These are phyloP conservation scores for Petunia secreta DNA, from an alignment of 257 asterid genomes.

Conservation along the genomic window DNA sequence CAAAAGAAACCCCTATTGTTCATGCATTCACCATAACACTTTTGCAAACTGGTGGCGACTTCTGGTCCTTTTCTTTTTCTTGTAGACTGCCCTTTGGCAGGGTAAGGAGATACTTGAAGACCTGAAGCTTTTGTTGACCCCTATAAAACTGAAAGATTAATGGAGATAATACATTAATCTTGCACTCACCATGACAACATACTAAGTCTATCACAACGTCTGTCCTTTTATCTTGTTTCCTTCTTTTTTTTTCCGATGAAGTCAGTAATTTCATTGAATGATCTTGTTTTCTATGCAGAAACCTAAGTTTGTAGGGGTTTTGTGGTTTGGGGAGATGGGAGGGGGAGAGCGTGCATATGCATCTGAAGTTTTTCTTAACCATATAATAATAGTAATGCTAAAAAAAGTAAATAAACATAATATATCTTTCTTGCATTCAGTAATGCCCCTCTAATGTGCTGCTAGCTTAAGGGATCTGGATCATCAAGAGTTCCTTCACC, in stretches of 20 bases:
- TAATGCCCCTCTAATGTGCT: neutral
- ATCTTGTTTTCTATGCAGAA: no score
- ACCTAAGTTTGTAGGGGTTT: no score
- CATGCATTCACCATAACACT: neutral
- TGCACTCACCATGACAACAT: neutral
- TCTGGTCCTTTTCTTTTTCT: slow-evolving; percentile 15
- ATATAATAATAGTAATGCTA: neutral
- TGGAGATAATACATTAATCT: slow-evolving; percentile 20
- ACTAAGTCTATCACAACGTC: slow-evolving; percentile 4
- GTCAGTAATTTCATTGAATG: neutral
- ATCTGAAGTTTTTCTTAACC: neutral
- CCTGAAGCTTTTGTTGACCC: neutral
- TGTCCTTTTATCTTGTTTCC: neutral
- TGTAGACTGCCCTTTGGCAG: neutral
- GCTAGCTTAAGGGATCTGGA: slow-evolving; percentile 7
- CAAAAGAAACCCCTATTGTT: neutral
- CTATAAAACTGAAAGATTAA: neutral
- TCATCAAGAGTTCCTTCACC: slow-evolving; percentile 15
- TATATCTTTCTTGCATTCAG: neutral
- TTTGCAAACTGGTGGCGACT: neutral
- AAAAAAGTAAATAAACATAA: neutral
- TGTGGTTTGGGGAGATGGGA: no score
- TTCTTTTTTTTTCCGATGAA: neutral
- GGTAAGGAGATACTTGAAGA: neutral
- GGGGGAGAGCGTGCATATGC: neutral